Percentiles rank a stretch among this genome's conserved stretches.
Evolutionary conservation across 2,329 filamentous ascomycete species (phyloP).

Genomic region (Xylaria sp.): DNA sequence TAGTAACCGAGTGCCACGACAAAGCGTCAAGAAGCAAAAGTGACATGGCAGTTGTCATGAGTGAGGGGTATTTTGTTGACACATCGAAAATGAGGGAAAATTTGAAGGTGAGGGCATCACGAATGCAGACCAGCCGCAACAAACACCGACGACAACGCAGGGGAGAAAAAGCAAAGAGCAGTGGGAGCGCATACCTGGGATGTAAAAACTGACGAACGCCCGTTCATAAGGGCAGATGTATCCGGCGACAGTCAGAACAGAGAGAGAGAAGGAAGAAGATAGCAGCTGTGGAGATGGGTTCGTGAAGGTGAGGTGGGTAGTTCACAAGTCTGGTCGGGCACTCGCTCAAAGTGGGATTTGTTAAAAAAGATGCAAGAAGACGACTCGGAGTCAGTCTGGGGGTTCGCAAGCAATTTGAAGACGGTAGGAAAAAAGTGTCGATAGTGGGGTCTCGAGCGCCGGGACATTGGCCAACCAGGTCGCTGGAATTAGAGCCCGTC

Average conservation of each 20-base stretch:
- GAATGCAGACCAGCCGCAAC: background rate
- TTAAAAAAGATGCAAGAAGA: constrained; percentile 13
- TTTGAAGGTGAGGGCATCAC: constrained; percentile 24
- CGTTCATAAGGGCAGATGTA: constrained; percentile 74
- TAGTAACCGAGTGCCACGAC: background rate
- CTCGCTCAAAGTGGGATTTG: constrained; percentile 1
- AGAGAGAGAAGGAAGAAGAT: constrained; percentile 18
- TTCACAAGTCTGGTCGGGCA: background rate
- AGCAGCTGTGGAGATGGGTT: constrained; percentile 9
- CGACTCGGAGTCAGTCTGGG: constrained; percentile 2
- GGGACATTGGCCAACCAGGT: constrained; percentile 15
- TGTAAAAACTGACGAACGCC: constrained; percentile 77
- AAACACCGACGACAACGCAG: background rate
- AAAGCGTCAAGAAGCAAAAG: background rate
- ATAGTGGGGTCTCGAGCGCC: constrained; percentile 15
- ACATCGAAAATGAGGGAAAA: background rate
- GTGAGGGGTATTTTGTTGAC: background rate
- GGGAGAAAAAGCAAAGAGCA: background rate
- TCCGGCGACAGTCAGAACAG: constrained; percentile 21
- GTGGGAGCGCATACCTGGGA: constrained; percentile 61
- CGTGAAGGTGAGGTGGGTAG: constrained; percentile 10
- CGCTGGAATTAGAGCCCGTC: background rate
- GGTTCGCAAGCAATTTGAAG: constrained; percentile 13
- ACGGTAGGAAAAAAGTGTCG: constrained; percentile 12
- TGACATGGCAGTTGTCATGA: background rate